Evolutionary conservation across 2,329 filamentous ascomycete species (phyloP).

Genomic region (Colletotrichum chrysophilum): DNA sequence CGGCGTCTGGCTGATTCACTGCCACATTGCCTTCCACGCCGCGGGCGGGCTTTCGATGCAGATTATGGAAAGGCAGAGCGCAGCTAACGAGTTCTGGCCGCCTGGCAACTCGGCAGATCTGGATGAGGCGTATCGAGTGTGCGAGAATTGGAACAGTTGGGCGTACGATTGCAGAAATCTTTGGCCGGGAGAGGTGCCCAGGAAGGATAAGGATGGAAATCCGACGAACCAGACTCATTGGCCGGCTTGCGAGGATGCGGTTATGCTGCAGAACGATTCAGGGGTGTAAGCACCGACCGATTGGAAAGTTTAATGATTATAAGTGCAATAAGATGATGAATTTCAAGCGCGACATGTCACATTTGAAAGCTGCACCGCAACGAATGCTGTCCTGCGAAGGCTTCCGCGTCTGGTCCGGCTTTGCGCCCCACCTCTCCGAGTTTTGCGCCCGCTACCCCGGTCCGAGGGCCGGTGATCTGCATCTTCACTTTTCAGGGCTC

Average conservation of each 20-base stretch:
- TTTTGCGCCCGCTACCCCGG: not conserved
- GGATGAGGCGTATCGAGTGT: not conserved
- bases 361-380: not conserved
- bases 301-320: not conserved
- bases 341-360: not conserved
- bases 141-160: conserved; percentile 10
- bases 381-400: not conserved
- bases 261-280: not conserved
- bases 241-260: not conserved
- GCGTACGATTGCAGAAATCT: conserved; percentile 12
- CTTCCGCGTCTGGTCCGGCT: not conserved
- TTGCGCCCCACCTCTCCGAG: not conserved
- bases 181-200: not conserved
- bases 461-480: not conserved
- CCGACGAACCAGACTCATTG: not conserved
- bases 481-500: not conserved
- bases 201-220: not conserved
- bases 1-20: conserved; percentile 54
- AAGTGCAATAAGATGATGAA: no score
- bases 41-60: conserved; percentile 25
- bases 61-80: not conserved
- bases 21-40: conserved; percentile 53
- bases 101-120: not conserved
- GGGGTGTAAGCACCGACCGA: not conserved
- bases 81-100: not conserved